Evolutionary conservation across 345 rosid species (phyloP), one percentile per base, ranked within the genome.

Genomic region (Schrenkiella parvula): DNA sequence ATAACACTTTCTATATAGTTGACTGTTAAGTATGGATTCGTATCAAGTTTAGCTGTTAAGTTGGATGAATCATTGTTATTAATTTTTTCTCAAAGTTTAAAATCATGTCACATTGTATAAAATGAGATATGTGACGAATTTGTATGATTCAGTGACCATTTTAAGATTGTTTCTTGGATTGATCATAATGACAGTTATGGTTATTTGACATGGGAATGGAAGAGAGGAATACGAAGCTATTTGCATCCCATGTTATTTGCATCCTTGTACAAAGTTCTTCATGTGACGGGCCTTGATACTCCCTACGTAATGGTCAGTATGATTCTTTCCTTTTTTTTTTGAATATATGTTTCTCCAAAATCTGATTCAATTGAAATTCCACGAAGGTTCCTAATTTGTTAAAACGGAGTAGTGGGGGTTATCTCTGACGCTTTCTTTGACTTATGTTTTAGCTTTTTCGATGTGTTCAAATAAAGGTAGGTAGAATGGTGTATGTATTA

Each of bases 181-280:
- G 26, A 26, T 47, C 2, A 8, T 25, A 10, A 34, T 69, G 79
- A 47, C 75, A 95, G 99, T 65, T 88, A 91, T 72, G 97, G 99
- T 51, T 93, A 91, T 73, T 64, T 91, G 91, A 89, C 96, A 15
- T 91, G 96, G 99, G 97, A 95, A 68, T 95, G 95, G 95, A 76
- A 87, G 82, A 83, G 83, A 77, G 93, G 97, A 14, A 87, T 91
- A 58, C 84, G 97, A 53, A 85, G 97, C 84, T 95, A 88, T 78
- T 79, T 91, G 85, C 96, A 95, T 79, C 99, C 99, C 0, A 72
- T 91, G 90, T 22, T 91, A 35, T 95, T 95, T 75, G 83, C 87
- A 32, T 51, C 76, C 35, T 84, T 91, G 59, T 91, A 86, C 80
- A 89, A 83, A 75, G 25, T 89, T 80, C 86, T 93, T 4, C 83